phyloP scores from a whole-genome alignment of 148 eudicot species.

The Rhododendron griersonianum region DNA sequence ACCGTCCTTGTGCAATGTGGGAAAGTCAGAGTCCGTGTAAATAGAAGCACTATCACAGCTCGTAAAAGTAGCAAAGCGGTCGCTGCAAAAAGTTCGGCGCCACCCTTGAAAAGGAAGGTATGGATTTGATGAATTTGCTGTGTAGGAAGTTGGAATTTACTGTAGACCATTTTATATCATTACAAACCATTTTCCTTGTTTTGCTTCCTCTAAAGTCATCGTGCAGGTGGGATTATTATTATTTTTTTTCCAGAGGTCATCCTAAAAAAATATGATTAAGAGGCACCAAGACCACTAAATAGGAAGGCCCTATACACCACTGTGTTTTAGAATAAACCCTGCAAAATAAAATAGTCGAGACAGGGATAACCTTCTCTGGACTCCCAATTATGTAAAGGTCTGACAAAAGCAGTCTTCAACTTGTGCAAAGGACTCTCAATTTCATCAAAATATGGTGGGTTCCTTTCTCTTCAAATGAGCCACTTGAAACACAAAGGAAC shows the following conservation, averaged over 20 bases:
- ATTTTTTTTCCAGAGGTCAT: not conserved
- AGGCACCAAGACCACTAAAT: not conserved
- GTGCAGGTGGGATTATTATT: not conserved
- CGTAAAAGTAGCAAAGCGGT: constrained; percentile 20
- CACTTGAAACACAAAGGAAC: not conserved
- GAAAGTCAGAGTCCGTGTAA: constrained; percentile 68
- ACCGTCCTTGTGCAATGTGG: constrained; percentile 75
- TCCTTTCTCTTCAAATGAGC: not conserved
- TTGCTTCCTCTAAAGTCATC: not conserved
- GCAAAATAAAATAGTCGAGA: not conserved
- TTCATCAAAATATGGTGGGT: not conserved
- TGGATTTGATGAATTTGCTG: not conserved
- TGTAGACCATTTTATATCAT: not conserved
- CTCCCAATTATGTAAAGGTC: not conserved
- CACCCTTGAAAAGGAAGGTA: constrained; percentile 49
- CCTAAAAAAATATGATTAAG: not conserved
- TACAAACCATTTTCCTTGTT: not conserved
- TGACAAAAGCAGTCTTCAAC: not conserved
- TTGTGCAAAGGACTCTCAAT: not conserved
- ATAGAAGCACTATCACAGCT: constrained; percentile 43
- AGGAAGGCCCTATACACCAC: not conserved
- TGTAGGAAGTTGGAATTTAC: not conserved
- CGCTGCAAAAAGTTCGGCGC: constrained; percentile 26
- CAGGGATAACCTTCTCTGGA: not conserved
- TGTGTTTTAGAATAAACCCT: not conserved